phyloP scores from a whole-genome alignment of 768 basidiomycete genomes.

The Leccinum broughii region DNA sequence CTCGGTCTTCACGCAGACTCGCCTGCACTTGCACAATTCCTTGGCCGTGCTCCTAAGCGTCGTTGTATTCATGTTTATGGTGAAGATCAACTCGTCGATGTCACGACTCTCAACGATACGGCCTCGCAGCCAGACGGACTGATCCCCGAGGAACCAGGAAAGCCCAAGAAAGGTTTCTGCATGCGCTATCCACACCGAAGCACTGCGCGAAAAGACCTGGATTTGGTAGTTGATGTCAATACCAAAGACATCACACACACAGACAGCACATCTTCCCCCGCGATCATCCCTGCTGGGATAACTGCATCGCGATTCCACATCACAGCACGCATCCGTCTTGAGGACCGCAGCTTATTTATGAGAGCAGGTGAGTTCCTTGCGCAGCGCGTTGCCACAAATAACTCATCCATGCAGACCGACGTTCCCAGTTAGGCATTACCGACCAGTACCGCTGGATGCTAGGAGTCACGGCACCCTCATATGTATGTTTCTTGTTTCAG shows the following conservation, averaged over 20 bases:
- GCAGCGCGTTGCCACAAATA: neutral
- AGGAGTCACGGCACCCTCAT: slow-evolving; percentile 45
- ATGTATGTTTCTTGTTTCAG: slow-evolving; percentile 36
- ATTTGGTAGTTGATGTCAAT: slow-evolving; percentile 25
- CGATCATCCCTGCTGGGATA: slow-evolving; percentile 16
- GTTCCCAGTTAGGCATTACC: slow-evolving; percentile 23
- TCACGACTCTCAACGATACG: slow-evolving; percentile 24
- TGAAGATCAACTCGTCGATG: slow-evolving; percentile 36
- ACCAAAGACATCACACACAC: neutral
- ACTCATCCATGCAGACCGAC: slow-evolving; percentile 35
- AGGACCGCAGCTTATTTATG: slow-evolving; percentile 47
- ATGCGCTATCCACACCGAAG: slow-evolving; percentile 45
- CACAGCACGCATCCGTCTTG: slow-evolving; percentile 40
- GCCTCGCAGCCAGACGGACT: neutral
- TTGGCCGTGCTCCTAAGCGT: slow-evolving; percentile 44
- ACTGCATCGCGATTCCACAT: slow-evolving; percentile 47
- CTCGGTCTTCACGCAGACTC: slow-evolving; percentile 53
- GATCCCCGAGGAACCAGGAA: neutral
- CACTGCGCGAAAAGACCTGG: slow-evolving; percentile 39
- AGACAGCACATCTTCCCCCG: neutral
- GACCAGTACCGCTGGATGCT: slow-evolving; percentile 52
- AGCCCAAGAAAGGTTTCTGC: slow-evolving; percentile 29
- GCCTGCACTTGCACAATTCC: slow-evolving; percentile 50
- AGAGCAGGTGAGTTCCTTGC: slow-evolving; percentile 35
- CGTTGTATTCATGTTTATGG: slow-evolving; percentile 41